Conservation (phyloP, 2,329 filamentous ascomycete species). For the Venturia asperata region DNA sequence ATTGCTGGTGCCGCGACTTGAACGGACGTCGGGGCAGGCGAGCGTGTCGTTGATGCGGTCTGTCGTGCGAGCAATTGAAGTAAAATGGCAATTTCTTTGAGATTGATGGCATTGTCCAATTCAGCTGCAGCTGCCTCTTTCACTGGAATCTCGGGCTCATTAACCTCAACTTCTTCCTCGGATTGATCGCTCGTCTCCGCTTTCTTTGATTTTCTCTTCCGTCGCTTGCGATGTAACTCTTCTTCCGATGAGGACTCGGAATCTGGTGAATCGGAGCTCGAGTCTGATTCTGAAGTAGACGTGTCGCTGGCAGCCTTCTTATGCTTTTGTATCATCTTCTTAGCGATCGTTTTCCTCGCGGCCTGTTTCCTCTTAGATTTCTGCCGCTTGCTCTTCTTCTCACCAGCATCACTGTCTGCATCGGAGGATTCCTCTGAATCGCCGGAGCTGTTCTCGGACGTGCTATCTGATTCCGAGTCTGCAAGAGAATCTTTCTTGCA, state of each 20-base stretch:
- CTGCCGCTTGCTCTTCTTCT: conserved; percentile 16
- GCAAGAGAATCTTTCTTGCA: background rate
- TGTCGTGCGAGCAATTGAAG: background rate
- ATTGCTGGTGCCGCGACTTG: background rate
- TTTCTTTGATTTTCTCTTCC: conserved; percentile 23
- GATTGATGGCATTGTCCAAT: background rate
- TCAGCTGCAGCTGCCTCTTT: background rate
- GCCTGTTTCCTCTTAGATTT: conserved; percentile 23
- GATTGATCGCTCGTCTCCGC: conserved; percentile 20
- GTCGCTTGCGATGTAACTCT: conserved; percentile 21
- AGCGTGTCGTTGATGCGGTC: background rate
- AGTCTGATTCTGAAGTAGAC: conserved; percentile 19
- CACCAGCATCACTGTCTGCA: conserved; percentile 9
- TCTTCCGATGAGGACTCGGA: conserved; percentile 20
- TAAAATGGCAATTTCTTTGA: background rate
- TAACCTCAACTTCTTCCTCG: conserved; percentile 21
- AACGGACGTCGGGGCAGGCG: background rate
- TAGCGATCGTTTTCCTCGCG: conserved; percentile 23
- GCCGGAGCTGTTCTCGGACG: conserved; percentile 14
- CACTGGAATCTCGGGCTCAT: background rate
- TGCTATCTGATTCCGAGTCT: conserved; percentile 10
- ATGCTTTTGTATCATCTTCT: conserved; percentile 21
- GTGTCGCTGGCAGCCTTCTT: conserved; percentile 23
- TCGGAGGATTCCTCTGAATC: conserved; percentile 8
- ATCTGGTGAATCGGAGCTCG: conserved; percentile 18